Evolutionary conservation across 148 eudicot species (phyloP).

Genomic region (Camellia japonica): DNA sequence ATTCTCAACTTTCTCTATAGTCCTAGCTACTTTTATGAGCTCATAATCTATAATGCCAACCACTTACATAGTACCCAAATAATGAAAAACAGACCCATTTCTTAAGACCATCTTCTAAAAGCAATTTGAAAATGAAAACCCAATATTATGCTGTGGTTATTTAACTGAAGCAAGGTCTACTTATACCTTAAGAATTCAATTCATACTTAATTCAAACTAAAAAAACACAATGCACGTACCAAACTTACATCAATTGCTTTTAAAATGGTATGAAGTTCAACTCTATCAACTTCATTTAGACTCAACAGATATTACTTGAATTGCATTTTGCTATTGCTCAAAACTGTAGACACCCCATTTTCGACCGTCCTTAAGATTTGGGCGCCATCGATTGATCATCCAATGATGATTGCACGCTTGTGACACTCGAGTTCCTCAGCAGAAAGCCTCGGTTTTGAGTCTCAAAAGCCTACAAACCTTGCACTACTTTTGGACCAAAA

Average conservation of each 20-base stretch:
- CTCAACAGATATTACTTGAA: conserved; percentile 42
- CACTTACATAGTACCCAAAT: conserved; percentile 41
- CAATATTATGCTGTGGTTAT: neutral
- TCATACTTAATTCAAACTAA: neutral
- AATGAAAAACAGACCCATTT: neutral
- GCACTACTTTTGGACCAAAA: too few relatives aligned
- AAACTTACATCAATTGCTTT: conserved; percentile 91
- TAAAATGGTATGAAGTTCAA: conserved; percentile 66
- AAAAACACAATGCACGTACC: conserved; percentile 5
- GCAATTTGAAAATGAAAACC: conserved; percentile 4
- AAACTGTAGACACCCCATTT: conserved; percentile 4
- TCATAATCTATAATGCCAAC: conserved; percentile 78
- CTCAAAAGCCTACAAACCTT: too few relatives aligned
- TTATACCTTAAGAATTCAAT: neutral
- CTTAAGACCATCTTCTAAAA: conserved; percentile 5
- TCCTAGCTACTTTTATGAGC: conserved; percentile 75
- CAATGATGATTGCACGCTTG: too few relatives aligned
- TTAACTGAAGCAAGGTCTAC: neutral
- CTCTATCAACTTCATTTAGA: conserved; percentile 38
- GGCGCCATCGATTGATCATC: too few relatives aligned
- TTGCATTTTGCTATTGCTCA: conserved; percentile 37
- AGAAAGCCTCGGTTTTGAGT: too few relatives aligned
- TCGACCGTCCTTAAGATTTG: too few relatives aligned
- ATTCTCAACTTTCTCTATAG: too few relatives aligned
- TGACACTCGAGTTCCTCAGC: too few relatives aligned